Evolutionary conservation across 768 basidiomycete species (phyloP), one percentile per base, ranked within the genome.

Genomic region (Tricholoma sp.): DNA sequence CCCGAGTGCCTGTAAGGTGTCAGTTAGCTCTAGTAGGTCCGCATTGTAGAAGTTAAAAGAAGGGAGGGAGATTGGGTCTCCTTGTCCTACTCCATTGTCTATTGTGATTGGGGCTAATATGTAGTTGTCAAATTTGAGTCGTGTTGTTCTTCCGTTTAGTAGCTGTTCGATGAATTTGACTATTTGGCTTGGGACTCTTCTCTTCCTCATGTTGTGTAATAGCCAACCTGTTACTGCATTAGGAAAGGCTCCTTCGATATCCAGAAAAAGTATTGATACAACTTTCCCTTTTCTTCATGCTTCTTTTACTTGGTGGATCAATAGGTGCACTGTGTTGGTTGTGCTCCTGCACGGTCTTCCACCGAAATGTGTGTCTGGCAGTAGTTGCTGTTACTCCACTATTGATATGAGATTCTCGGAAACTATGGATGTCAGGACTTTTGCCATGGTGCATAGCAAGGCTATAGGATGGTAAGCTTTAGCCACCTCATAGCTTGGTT

Each of bases 1-100:
- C 4, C 50, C 50, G 3, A 57, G 27, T 21, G n/a, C n/a, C n/a
- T n/a, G 50, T 39, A 39, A 6, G 1, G 16, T n/a, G 2, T 39
- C 6, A 6, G 14, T 39, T 2, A 39, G 37, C 6, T 39, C 14
- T 1, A 39, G 37, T 16, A 39, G 37, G 14, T 39, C 37, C 3
- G 37, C 14, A n/a, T 39, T 39, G 14, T 39, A 39, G 37, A 39
- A 16, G 6, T 39, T 39, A n/a, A 39, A 39, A n/a, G 37, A 39
- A 2, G 37, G 37, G 37, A 39, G 37, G 6, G 66, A 67, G 2
- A 64, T 24, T 6, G 63, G 64, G 59, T 63, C 61, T 2, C 66
- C 66, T 52, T 69, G 67, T 3, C 64, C 63, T 37, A 67, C 63
- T 4, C 67, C 61, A 24, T 65, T 66, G 31, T 32, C 10, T 1